Percentiles rank a stretch among this genome's conserved stretches.
phyloP scores from a whole-genome alignment of 2,329 filamentous ascomycete genomes.

The Hypomyces perniciosus region DNA sequence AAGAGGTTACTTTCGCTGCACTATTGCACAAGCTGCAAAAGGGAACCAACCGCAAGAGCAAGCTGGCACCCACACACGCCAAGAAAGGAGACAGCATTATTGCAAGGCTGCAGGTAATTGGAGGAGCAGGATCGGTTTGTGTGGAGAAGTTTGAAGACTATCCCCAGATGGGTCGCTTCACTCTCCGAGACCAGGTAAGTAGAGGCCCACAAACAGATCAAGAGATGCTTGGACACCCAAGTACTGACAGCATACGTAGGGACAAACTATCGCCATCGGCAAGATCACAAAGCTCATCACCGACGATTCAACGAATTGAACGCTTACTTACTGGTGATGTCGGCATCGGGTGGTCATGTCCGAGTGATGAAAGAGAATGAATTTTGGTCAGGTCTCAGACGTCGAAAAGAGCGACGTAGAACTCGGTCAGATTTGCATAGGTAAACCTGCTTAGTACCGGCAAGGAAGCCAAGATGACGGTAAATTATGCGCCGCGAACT shows the following conservation, averaged over 20 bases:
- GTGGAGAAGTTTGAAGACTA: conserved; percentile 95
- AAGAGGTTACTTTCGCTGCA: conserved; percentile 88
- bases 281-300: conserved; percentile 88
- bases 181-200: conserved; percentile 74
- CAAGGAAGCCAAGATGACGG: neutral
- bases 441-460: neutral
- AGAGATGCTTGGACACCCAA: neutral
- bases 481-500: neutral
- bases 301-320: conserved; percentile 5
- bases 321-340: neutral
- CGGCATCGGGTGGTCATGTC: neutral
- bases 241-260: conserved; percentile 44
- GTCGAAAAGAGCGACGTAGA: neutral
- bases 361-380: neutral
- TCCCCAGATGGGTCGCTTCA: conserved; percentile 87
- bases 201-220: neutral
- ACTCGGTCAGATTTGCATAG: neutral
- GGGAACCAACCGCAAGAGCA: conserved; percentile 88
- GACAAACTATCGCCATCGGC: conserved; percentile 98
- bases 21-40: conserved; percentile 94
- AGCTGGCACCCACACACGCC: conserved; percentile 86
- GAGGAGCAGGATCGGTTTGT: conserved; percentile 80
- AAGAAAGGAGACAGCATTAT: conserved; percentile 80
- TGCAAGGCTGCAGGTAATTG: conserved; percentile 80
- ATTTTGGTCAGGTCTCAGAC: neutral